Evolutionary conservation across 257 asterid species (phyloP).

Genomic region (Phtheirospermum japonicum): DNA sequence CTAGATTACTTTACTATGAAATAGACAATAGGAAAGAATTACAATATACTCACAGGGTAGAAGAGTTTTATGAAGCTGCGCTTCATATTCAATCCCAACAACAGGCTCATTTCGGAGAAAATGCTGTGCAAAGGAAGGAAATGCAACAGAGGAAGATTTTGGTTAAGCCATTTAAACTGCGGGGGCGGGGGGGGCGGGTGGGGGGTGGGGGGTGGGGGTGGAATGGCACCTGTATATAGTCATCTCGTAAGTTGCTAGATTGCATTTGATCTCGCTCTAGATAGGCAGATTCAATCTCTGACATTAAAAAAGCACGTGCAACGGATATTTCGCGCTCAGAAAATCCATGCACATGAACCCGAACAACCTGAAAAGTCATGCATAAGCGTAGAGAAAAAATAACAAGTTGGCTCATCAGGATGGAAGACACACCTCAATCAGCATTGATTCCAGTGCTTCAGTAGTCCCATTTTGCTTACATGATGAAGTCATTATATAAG

Average conservation of each 20-base stretch:
- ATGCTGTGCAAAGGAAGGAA: conserved; percentile 53
- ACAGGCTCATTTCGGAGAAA: conserved; percentile 93
- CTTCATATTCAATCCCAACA: conserved; percentile 87
- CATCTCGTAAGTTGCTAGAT: conserved; percentile 82
- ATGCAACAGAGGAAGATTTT: conserved; percentile 24
- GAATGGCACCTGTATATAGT: conserved; percentile 67
- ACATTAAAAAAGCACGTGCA: conserved; percentile 77
- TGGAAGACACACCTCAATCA: conserved; percentile 65
- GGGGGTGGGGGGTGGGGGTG: conserved; percentile 18
- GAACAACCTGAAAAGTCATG: conserved; percentile 66
- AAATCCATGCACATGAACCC: conserved; percentile 83
- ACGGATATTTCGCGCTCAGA: conserved; percentile 87
- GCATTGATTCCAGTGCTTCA: conserved; percentile 87
- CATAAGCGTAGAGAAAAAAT: conserved; percentile 39
- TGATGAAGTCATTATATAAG: conserved; percentile 86
- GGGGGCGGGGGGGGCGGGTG: conserved; percentile 4
- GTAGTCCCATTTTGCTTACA: conserved; percentile 85
- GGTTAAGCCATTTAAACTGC: conserved; percentile 20
- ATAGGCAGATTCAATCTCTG: conserved; percentile 92
- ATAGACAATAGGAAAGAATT: conserved; percentile 14
- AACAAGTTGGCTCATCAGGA: conserved; percentile 17
- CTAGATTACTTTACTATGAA: conserved; percentile 15
- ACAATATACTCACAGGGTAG: conserved; percentile 65
- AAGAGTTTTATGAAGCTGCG: conserved; percentile 87
- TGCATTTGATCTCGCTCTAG: conserved; percentile 94